Evolutionary conservation across 1,284 basidiomycete species (phyloP), one percentile per base, ranked within the genome.

Genomic region (Porodaedalea pini): DNA sequence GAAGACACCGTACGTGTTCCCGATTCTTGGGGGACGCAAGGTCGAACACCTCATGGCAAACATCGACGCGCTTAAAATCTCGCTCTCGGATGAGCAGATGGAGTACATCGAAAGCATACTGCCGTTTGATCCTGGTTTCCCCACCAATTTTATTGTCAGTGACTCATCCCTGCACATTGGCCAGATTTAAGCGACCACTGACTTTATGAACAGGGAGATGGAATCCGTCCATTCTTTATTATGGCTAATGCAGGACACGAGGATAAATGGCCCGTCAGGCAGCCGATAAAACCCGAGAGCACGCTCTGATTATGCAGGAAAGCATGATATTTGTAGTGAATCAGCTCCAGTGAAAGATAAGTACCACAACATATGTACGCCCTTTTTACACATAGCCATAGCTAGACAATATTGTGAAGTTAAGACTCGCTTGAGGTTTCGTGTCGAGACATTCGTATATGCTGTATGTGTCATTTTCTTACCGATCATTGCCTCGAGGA

Each of bases 1-100:
- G 47, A 80, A 80, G 63, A 65, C 72, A 0, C 72, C 78, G 0
- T 75, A 75, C 61, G 78, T 80, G 3, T 80, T 80, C 65, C 78
- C 78, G 0, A 71, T 80, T 44, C 61, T 80, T 17, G 80, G 81
- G 0, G 76, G 78, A 0, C 72, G 65, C 32, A 69, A 67, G 58
- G 50, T 68, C 47, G 56, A 65, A 50, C 67, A 67, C 49, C 60
- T 68, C 1, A 50, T 58, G 23, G 63, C 63, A 56, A 69, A 69
- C 58, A 64, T 69, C 51, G 56, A 65, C 23, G 65, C 62, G 23
- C 61, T 69, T 19, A 48, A 57, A 17, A 61, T 69, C 58, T 61
- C 61, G 41, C 58, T 69, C 19, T 64, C 64, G n/a, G 50, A 56
- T 15, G 64, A 58, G 25, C 65, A 68, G 41, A 63, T 67, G 31